Conservation (phyloP, 768 basidiomycete genomes). For the Mycena vulgaris region DNA sequence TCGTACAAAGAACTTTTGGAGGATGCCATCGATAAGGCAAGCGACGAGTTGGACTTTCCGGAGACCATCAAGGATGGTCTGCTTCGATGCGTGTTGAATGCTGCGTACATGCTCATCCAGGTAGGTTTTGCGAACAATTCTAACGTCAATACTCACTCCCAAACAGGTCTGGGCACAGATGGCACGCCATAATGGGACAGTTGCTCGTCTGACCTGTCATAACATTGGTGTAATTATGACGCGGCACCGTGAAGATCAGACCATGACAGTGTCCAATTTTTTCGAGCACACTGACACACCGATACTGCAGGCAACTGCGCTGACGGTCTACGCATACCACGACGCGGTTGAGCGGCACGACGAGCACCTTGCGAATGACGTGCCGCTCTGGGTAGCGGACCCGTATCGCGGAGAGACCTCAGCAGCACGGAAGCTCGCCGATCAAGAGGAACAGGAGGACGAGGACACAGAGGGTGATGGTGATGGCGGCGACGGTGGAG, state of each 20-base stretch:
- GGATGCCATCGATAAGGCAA: background rate
- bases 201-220: constrained; percentile 23
- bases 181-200: constrained; percentile 18
- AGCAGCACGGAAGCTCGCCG: background rate
- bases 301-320: constrained; percentile 14
- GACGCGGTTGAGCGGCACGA: constrained; percentile 25
- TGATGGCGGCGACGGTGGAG: background rate
- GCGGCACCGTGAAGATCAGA: constrained; percentile 3
- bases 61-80: background rate
- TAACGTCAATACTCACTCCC: background rate
- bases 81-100: background rate
- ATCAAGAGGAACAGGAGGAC: background rate
- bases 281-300: constrained; percentile 22
- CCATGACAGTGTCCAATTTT: constrained; percentile 4
- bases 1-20: background rate
- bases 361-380: background rate
- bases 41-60: constrained; percentile 4
- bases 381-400: background rate
- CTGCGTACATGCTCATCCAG: constrained; percentile 23
- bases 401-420: constrained; percentile 13
- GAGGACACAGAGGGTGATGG: background rate
- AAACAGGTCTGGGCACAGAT: constrained; percentile 29
- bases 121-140: background rate
- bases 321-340: constrained; percentile 26
- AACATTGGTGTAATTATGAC: constrained; percentile 23